Evolutionary conservation across 192 early-diverging fungal genomes (phyloP), one percentile per base, ranked within the genome.

Genomic region (Rhizophagus clarus): DNA sequence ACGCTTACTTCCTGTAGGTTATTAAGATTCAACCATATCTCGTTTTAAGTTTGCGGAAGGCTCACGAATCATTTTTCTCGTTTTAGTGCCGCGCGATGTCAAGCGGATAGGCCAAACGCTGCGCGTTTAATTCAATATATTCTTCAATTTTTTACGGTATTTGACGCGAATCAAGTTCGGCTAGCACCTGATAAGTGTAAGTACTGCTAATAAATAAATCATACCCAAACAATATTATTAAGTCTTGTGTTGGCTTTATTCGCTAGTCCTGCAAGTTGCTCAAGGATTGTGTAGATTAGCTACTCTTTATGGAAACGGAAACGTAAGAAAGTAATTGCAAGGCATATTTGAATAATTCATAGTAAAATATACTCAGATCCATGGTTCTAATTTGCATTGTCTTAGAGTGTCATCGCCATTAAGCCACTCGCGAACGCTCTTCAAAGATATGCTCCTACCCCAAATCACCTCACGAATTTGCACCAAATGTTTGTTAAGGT

Each of bases 401-500:
- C 31, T 68, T 66, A 79, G 77, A 71, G 31, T 79, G 22, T 79
- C 42, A 79, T 79, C 9, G 24, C 77, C 26, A 42, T 79, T n/a
- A 79, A 79, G 68, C 77, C 77, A 17, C 32, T 79, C 9, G 68
- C 66, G 6, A 70, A 61, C 28, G 68, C 77, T 17, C 28, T 79
- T 67, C 17, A 32, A 61, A 79, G 49, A 71, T 79, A 60, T 71
- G 67, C 77, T 37, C 77, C 28, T 29, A 47, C 32, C 49, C 67
- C 67, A 31, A 69, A 79, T 32, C 77, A 79, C 31, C 37, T 79
- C 47, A 79, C 77, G 2, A 79, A 79, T 40, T 17, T 79, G 3
- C 77, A 79, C 61, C 77, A 79, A 71, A 47, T 71, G 20, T 71
- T 79, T 71, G 24, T 79, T 28, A 79, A 79, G 68, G 77, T 71